A percentile compares a stretch with the other conserved stretches of the same genome.
Evolutionary conservation across 1,139 yeast species (phyloP).

Genomic region (Scheffersomyces illinoinensis): DNA sequence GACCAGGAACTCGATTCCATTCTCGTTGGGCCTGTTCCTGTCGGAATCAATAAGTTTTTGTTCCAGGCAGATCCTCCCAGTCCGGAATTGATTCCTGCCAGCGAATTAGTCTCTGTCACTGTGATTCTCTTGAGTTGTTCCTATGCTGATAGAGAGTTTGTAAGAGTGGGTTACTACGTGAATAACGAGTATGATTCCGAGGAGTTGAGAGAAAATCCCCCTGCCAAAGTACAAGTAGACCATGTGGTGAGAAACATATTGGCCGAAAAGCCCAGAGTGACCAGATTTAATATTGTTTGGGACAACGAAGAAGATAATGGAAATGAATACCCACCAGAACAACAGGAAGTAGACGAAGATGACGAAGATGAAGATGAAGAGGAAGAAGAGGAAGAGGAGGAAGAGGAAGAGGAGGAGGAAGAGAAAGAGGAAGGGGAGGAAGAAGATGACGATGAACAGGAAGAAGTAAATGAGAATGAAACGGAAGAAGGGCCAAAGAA

Average conservation of each 20-base stretch:
- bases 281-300: slow-evolving; percentile 96
- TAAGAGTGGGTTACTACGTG: slow-evolving; percentile 94
- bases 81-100: slow-evolving; percentile 93
- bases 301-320: slow-evolving; percentile 64
- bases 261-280: slow-evolving; percentile 97
- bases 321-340: slow-evolving; percentile 72
- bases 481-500: slow-evolving; percentile 17
- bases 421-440: slow-evolving; percentile 53
- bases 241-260: slow-evolving; percentile 91
- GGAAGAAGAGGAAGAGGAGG: slow-evolving; percentile 59
- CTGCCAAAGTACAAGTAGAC: slow-evolving; percentile 89
- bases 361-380: slow-evolving; percentile 54
- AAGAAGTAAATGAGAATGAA: slow-evolving; percentile 28
- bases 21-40: slow-evolving; percentile 96
- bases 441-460: slow-evolving; percentile 34
- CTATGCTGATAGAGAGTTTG: slow-evolving; percentile 91
- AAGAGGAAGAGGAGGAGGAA: slow-evolving; percentile 53
- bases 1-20: slow-evolving; percentile 96
- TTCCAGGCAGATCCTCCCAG: slow-evolving; percentile 96
- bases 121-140: slow-evolving; percentile 91
- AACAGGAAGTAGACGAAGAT: slow-evolving; percentile 51
- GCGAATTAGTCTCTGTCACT: slow-evolving; percentile 91
- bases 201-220: slow-evolving; percentile 91
- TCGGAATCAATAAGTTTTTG: slow-evolving; percentile 90
- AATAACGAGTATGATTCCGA: slow-evolving; percentile 95